Evolutionary conservation across 2,329 filamentous ascomycete species (phyloP).

Genomic region (Aureobasidium leucospermi): DNA sequence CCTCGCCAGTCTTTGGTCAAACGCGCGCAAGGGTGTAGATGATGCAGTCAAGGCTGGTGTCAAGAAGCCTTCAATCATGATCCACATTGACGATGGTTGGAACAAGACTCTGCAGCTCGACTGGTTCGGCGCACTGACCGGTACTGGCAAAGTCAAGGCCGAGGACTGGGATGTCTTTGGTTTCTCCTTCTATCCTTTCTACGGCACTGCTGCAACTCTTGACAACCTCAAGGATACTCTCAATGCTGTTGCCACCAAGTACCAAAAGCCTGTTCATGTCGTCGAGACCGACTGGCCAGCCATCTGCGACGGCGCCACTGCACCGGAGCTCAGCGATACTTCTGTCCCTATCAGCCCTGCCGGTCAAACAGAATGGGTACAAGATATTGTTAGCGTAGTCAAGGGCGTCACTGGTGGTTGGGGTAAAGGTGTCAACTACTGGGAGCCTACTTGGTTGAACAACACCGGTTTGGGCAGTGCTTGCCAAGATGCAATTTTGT

Average conservation of each 20-base stretch:
- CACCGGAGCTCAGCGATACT: conserved; percentile 21
- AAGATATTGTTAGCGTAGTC: conserved; percentile 20
- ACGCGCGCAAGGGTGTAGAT: conserved; percentile 25
- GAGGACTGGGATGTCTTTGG: conserved; percentile 26
- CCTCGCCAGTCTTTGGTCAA: conserved; percentile 26
- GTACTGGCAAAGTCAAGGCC: conserved; percentile 23
- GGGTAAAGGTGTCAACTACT: conserved; percentile 27
- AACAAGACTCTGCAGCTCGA: conserved; percentile 24
- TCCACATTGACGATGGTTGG: conserved; percentile 30
- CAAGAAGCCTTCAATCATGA: conserved; percentile 27
- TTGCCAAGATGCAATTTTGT: conserved; percentile 24
- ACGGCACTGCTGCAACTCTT: conserved; percentile 26
- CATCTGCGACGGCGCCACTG: conserved; percentile 18
- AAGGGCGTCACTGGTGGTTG: conserved; percentile 17
- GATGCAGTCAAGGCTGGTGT: conserved; percentile 27
- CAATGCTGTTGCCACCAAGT: conserved; percentile 22
- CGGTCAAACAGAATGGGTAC: conserved; percentile 25
- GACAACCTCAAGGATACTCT: conserved; percentile 22
- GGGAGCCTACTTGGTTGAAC: conserved; percentile 27
- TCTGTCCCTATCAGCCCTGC: conserved; percentile 22
- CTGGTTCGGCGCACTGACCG: conserved; percentile 26
- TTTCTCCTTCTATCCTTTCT: conserved; percentile 27
- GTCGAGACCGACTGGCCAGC: conserved; percentile 28
- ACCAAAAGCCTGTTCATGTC: conserved; percentile 26
- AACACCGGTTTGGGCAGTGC: conserved; percentile 24